Evolutionary conservation across 2,329 filamentous ascomycete species (phyloP), one percentile per base, ranked within the genome.

Genomic region (Penicillium olsonii): DNA sequence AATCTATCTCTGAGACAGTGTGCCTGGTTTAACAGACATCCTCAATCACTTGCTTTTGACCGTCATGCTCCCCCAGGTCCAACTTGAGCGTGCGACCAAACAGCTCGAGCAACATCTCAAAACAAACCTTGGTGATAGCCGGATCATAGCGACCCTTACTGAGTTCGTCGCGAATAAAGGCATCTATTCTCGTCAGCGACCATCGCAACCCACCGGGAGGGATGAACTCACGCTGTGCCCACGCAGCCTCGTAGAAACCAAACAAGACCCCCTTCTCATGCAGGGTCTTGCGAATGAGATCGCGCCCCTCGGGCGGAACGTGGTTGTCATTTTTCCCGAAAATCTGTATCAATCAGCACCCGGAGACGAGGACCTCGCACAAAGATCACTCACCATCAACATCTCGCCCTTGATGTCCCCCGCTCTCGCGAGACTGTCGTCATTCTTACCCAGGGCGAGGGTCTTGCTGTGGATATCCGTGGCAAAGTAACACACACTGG

Each of bases 101-200:
- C 52, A 96, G 65, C 75, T 96, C 92, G 14, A 94, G 77, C 62
- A 96, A 73, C 70, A 96, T 87, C 77, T 95, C 89, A 67, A 95
- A 96, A 75, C 92, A 96, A 29, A 92, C 82, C 66, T 91, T 92
- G 4, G 85, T 84, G 49, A 96, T 80, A 17, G 88, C 90, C 1
- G 92, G 89, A 68, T 96, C 92, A 65, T 96, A 96, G 20, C 92
- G 81, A n/a, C 91, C 92, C 74, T 96, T 96, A 70, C 87, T 91
- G 51, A 94, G 77, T 75, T 96, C 92, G 65, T 96, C 92, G 15
- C 92, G 81, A 68, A 96, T 95, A 67, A 96, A 96, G 5, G 92
- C 92, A 75, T 95, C 80, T 81, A 42, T 37, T 18, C 12, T 34
- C 34, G n/a, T 34, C 37, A 45, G 52, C 48, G 57, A 51, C 29